Base-by-base conservation (phyloP, 305 asterid genomes). In the Stenogyne calaminthoides region DNA sequence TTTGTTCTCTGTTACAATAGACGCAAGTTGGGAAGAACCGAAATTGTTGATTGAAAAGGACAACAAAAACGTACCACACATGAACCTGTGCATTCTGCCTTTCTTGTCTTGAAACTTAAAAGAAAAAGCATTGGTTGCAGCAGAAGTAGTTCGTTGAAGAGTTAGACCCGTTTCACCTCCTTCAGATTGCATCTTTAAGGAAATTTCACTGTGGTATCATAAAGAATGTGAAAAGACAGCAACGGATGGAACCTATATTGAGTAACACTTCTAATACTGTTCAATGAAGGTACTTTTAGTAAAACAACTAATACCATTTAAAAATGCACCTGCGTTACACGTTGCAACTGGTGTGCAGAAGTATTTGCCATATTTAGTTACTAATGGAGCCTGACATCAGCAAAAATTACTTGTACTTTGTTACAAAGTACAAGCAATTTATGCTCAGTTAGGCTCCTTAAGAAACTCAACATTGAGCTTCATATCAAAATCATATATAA, bases 61-160 rank as follows among this genome's bases (percentile, higher is more conserved):
- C 19, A 29, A 16, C 4, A 16, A 32, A 69, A 54, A 68, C 88
- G 12, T 80, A 95, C 99, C 99, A 58, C 96, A 83, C 55, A 83
- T 85, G 80, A 95, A 95, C 73, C 99, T 83, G 77, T 95, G 98
- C 97, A 90, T 92, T 72, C 97, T 78, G 75, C 98, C 98, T 82
- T 79, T 89, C 71, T 70, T 83, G 78, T 95, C 99, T 83, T 95
- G 93, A 84, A 92, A 84, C 84, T 95, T 92, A 81, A 95, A 95
- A 70, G 98, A 82, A 67, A 92, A 95, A 63, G 81, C 73, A 69
- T 80, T 82, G 60, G 89, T 70, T 66, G 83, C 34, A 63, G 79
- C 74, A 49, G 93, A 76, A 78, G 95, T 80, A 69, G 90, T 85
- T 71, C 60, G 81, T 32, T 88, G 88, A 62, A 84, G 70, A 76